Base-by-base conservation (phyloP, 108 stramenopile species). In the Cyclostephanos tholiformis region DNA sequence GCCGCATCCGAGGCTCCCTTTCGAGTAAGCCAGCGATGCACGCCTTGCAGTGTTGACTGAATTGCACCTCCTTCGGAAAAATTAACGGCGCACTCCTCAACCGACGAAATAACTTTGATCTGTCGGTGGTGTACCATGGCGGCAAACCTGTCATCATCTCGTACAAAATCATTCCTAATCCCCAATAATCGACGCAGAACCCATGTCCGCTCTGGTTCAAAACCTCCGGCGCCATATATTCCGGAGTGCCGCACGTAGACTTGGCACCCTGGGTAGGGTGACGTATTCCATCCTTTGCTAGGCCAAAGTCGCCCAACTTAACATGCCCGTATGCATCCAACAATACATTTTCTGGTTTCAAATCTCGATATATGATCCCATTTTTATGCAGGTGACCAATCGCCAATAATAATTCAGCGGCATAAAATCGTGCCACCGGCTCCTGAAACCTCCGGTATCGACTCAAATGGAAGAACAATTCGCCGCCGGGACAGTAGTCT, bases 141-240 rank as follows among this genome's bases (percentile, higher is more conserved):
- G 96, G 96, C 26, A 97, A 82, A 25, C 96, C 96, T n/a, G 98
- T 98, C 87, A 97, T 95, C 97, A 98, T 97, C 86, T 99, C 97
- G 79, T 90, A 97, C 26, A 88, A 63, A 19, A 98, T 74, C 97
- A 99, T 97, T 6, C 98, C 98, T 19, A 99, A 80, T 48, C 94
- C 94, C 97, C 97, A 99, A 63, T 92, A 97, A 73, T 97, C 96
- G 12, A 94, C 96, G 66, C 91, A 91, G 58, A 93, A 93, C 26
- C 94, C 94, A 78, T 97, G 93, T 36, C 91, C 91, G 25, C 77
- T 69, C 57, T 89, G 89, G 32, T 80, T 77, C 35, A 98, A 49
- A 17, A 97, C 92, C 74, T 99, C 98, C 0, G 98, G 98, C 35
- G 97, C 96, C 93, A 99, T 97, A 85, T 98, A 99, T 68, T 99